These are phyloP conservation scores for Mortierella sp. DNA, from an alignment of 371 early-diverging fungal genomes.

Conservation along the genomic window DNA sequence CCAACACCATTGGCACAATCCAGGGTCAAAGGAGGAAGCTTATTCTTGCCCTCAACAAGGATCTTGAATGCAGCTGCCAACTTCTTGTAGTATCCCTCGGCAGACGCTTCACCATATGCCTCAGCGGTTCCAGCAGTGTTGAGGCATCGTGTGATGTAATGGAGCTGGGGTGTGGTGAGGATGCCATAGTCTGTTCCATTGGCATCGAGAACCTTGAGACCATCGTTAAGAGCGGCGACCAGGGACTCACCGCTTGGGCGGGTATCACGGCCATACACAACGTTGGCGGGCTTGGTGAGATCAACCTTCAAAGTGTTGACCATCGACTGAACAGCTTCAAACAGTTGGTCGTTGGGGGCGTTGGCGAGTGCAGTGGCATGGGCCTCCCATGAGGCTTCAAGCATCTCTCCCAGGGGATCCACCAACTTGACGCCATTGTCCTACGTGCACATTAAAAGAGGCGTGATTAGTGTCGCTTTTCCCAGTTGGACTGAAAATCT, in stretches of 20 bases:
- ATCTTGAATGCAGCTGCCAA: slow-evolving; percentile 84
- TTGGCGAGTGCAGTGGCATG: slow-evolving; percentile 95
- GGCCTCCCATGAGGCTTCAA: slow-evolving; percentile 96
- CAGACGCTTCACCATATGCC: slow-evolving; percentile 93
- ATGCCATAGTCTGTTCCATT: slow-evolving; percentile 86
- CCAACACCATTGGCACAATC: slow-evolving; percentile 99
- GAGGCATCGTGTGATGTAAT: slow-evolving; percentile 93
- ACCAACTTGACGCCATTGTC: slow-evolving; percentile 99
- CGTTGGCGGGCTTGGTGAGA: slow-evolving; percentile 67
- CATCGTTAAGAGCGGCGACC: slow-evolving; percentile 82
- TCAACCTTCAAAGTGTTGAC: slow-evolving; percentile 78
- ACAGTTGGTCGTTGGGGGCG: slow-evolving; percentile 78
- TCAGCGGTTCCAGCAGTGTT: slow-evolving; percentile 81
- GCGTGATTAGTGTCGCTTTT: not conserved
- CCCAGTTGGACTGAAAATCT: too few species aligned
- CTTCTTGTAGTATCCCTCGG: slow-evolving; percentile 93
- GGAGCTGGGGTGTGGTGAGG: slow-evolving; percentile 97
- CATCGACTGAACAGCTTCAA: slow-evolving; percentile 71
- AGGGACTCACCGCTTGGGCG: slow-evolving; percentile 92
- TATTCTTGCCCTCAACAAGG: slow-evolving; percentile 81
- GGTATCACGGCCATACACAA: slow-evolving; percentile 94
- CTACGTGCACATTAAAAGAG: slow-evolving; percentile 44
- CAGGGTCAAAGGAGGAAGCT: slow-evolving; percentile 76
- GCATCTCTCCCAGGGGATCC: slow-evolving; percentile 99
- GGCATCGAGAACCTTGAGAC: slow-evolving; percentile 80